A percentile compares a stretch with the other conserved stretches of the same genome.
phyloP scores from a whole-genome alignment of 2,329 filamentous ascomycete species.

The Trichoderma oligosporum region DNA sequence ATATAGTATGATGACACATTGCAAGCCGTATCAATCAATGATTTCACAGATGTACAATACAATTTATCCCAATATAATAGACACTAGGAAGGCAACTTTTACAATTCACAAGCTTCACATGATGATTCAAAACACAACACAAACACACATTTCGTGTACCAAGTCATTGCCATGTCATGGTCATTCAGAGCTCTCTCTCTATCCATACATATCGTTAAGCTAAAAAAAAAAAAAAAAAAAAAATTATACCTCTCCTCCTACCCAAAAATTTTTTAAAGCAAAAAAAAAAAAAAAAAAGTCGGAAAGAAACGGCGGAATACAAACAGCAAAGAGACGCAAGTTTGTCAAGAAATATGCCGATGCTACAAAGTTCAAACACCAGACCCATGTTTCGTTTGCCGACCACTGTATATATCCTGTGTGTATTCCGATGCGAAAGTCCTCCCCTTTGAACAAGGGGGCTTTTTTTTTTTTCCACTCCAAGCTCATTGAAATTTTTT shows the following conservation, averaged over 20 bases:
- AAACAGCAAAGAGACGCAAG: conserved; percentile 8
- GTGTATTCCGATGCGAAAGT: conserved; percentile 17
- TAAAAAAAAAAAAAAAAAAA: conserved; percentile 17
- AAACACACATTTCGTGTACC: not conserved
- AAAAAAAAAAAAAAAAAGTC: conserved; percentile 1
- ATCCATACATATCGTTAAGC: conserved; percentile 27
- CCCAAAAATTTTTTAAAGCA: too few species aligned
- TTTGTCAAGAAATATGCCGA: conserved; percentile 21
- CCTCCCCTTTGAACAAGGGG: not conserved
- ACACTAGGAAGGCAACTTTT: too few species aligned
- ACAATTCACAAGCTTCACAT: not conserved
- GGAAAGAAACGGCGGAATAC: conserved; percentile 10
- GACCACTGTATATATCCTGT: conserved; percentile 22
- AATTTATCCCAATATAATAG: conserved; percentile 9
- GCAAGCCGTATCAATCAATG: too few species aligned
- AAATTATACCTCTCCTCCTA: too few species aligned
- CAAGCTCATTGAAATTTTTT: not conserved
- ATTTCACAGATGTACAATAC: too few species aligned
- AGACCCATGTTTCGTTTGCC: conserved; percentile 16
- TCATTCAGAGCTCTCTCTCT: conserved; percentile 23
- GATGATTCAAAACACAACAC: not conserved
- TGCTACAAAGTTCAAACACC: conserved; percentile 22
- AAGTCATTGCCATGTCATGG: conserved; percentile 21
- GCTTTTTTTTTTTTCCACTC: not conserved
- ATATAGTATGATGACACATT: too few species aligned